Conservation (phyloP, 192 early-diverging fungal genomes). For the Coemansia sp. region DNA sequence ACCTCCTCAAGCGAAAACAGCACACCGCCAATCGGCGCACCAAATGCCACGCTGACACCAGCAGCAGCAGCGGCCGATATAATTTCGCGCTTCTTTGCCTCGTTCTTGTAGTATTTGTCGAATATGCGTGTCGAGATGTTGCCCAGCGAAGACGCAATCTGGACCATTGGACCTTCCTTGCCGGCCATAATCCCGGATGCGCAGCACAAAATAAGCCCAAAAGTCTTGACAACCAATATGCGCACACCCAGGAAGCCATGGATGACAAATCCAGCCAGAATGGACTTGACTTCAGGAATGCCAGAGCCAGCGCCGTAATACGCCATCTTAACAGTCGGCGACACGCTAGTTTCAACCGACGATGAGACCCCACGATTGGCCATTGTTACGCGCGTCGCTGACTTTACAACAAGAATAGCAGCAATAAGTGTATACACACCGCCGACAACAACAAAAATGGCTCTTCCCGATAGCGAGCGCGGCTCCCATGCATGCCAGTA, state of each 20-base stretch:
- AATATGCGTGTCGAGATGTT: constrained; percentile 85
- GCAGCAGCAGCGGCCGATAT: constrained; percentile 89
- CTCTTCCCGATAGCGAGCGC: constrained; percentile 22
- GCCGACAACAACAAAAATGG: constrained; percentile 50
- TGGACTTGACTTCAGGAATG: constrained; percentile 93
- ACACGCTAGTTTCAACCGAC: constrained; percentile 49
- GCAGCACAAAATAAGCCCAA: constrained; percentile 83
- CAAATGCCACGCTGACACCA: constrained; percentile 94
- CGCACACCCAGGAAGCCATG: constrained; percentile 86
- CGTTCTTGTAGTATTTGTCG: constrained; percentile 89
- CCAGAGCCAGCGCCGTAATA: constrained; percentile 93
- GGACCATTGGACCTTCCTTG: constrained; percentile 93
- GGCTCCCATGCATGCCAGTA: constrained; percentile 61
- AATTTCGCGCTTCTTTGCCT: constrained; percentile 91
- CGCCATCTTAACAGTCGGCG: constrained; percentile 61
- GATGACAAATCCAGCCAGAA: constrained; percentile 92
- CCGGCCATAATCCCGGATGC: constrained; percentile 86
- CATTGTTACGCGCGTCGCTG: constrained; percentile 49
- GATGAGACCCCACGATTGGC: constrained; percentile 41
- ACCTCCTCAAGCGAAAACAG: constrained; percentile 93
- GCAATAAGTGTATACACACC: constrained; percentile 61
- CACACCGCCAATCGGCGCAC: constrained; percentile 95
- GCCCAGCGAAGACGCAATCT: constrained; percentile 86
- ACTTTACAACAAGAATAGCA: constrained; percentile 62
- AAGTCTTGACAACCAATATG: constrained; percentile 86